A percentile compares a stretch with the other conserved stretches of the same genome.
These are phyloP conservation scores for Psidium guajava DNA, from an alignment of 345 rosid genomes.

Conservation along the genomic window DNA sequence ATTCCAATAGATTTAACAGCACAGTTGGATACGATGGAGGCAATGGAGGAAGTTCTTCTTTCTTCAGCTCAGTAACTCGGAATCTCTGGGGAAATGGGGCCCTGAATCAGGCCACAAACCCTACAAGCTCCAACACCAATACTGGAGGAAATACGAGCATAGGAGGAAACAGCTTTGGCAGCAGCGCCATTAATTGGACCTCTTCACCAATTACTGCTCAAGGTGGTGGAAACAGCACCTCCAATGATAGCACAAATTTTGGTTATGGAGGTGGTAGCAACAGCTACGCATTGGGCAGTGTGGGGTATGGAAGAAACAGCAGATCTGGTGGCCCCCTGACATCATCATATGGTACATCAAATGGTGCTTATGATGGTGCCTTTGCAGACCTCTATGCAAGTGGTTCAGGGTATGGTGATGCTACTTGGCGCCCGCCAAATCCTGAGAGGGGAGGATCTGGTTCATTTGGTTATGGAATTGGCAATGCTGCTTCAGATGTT, in stretches of 20 bases:
- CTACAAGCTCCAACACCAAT: constrained; percentile 29
- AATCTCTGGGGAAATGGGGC: constrained; percentile 71
- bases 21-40: constrained; percentile 56
- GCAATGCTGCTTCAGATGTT: constrained; percentile 35
- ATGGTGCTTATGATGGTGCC: constrained; percentile 44
- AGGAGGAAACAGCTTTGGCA: constrained; percentile 42
- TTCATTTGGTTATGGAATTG: constrained; percentile 38
- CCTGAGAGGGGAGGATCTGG: constrained; percentile 42
- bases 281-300: constrained; percentile 32
- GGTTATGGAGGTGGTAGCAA: constrained; percentile 47
- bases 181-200: constrained; percentile 34
- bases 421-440: constrained; percentile 47
- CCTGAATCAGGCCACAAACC: constrained; percentile 24
- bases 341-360: constrained; percentile 37
- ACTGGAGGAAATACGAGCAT: constrained; percentile 35
- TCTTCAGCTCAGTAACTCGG: constrained; percentile 54
- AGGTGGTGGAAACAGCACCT: constrained; percentile 36
- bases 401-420: constrained; percentile 44
- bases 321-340: constrained; percentile 26
- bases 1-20: constrained; percentile 38
- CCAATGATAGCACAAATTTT: constrained; percentile 30
- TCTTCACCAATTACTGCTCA: constrained; percentile 41
- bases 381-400: constrained; percentile 35
- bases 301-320: constrained; percentile 44
- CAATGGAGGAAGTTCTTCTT: constrained; percentile 53